Base-by-base conservation (phyloP, 2,329 filamentous ascomycete species). In the Hymenoscyphus repandus region DNA sequence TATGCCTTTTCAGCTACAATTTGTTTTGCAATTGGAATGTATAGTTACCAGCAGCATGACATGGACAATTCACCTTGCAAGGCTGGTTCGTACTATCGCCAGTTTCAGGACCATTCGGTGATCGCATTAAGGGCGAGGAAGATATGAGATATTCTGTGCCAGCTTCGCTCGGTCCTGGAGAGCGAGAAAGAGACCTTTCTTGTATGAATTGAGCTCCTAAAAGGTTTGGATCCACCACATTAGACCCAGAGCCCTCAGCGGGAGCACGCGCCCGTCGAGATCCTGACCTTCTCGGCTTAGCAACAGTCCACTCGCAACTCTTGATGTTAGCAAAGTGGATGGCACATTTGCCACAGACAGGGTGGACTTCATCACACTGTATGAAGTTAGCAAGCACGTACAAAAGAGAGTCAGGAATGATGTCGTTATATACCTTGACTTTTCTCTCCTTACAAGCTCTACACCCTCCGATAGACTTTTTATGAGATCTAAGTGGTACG, bases 321-420 rank as follows among this genome's bases (percentile, higher is more conserved):
- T 33, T 50, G 18, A 58, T 52, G 47, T 57, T 58, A 4, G 44
- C 48, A 33, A 55, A 58, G 34, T 58, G 56, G 12, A 58, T 38
- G 30, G 34, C 17, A 40, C 54, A 58, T 42, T 47, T 58, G 5
- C 43, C 33, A 36, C 56, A 58, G 1, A 55, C 48, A 12, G 54
- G 56, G n/a, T 49, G 45, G 30, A 42, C 45, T 43, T 57, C 54
- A 41, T 57, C 50, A 45, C 48, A 55, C 50, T 56, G 30, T 18
- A 37, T 32, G 15, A 27, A 27, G 22, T 27, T 7, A 27, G 22
- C 7, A 7, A 27, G 22, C 22, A 7, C 4, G 22, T 27, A 27
- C 7, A 4, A 27, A 27, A 4, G 7, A 4, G 22, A 27, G 22
- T 27, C 7, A 27, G 7, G 22, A 27, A 27, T 4, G 22, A 27